These are phyloP conservation scores for Trametes coccinea DNA, from an alignment of 768 basidiomycete genomes.

Conservation along the genomic window DNA sequence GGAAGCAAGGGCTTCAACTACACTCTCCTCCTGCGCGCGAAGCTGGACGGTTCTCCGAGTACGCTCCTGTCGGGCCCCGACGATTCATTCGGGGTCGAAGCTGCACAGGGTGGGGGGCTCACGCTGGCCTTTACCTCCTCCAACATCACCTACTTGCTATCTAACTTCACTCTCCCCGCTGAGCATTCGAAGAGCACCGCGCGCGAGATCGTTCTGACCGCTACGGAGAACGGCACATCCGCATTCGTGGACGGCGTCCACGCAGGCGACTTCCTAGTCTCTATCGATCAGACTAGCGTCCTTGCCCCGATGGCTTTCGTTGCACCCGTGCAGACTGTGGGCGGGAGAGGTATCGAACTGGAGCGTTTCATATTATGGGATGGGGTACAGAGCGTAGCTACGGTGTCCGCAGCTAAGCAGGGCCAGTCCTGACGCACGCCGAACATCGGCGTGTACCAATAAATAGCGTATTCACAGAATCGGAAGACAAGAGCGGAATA, in stretches of 20 bases:
- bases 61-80: constrained; percentile 25
- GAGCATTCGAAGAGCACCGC: neutral
- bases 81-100: constrained; percentile 19
- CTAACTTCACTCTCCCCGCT: constrained; percentile 18
- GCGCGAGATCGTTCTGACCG: constrained; percentile 22
- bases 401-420: neutral
- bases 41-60: constrained; percentile 6
- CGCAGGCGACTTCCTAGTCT: constrained; percentile 25
- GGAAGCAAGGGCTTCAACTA: constrained; percentile 29
- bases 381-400: constrained; percentile 18
- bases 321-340: constrained; percentile 22
- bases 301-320: constrained; percentile 28
- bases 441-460: neutral
- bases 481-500: constrained; percentile 1
- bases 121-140: constrained; percentile 29
- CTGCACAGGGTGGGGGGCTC: constrained; percentile 4
- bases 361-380: constrained; percentile 21
- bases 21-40: constrained; percentile 24
- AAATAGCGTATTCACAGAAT: constrained; percentile 11
- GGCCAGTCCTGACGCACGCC: neutral
- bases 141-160: constrained; percentile 25
- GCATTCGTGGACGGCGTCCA: constrained; percentile 24
- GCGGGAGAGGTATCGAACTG: constrained; percentile 1
- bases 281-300: constrained; percentile 18
- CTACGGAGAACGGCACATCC: constrained; percentile 23